Conservation (phyloP, 352 stramenopile species). For the Pythium rishiriense region DNA sequence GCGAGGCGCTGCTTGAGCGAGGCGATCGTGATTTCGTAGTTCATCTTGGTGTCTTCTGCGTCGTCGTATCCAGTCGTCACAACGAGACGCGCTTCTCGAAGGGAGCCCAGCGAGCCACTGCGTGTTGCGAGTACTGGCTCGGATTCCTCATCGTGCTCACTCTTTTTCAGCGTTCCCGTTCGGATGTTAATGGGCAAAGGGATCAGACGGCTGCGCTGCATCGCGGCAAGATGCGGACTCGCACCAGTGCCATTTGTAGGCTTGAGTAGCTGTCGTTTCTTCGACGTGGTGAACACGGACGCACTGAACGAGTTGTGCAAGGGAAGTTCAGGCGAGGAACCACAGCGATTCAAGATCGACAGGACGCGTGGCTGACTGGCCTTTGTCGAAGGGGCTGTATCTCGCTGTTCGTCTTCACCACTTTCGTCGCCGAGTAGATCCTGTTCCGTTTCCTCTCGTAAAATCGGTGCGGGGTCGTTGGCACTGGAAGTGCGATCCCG, state of each 20-base stretch:
- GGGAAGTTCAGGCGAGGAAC: constrained; percentile 61
- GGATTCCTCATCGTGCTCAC: constrained; percentile 1
- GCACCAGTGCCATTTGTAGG: constrained; percentile 24
- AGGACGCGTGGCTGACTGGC: constrained; percentile 15
- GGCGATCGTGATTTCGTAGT: constrained; percentile 44
- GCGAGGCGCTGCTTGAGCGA: constrained; percentile 48
- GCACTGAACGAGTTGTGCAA: constrained; percentile 52
- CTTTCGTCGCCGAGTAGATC: constrained; percentile 26
- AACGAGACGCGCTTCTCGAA: not conserved
- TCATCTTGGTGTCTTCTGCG: constrained; percentile 24
- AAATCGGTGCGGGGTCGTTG: not conserved
- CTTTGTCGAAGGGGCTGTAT: not conserved
- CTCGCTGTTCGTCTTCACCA: constrained; percentile 8
- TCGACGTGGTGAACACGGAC: constrained; percentile 63
- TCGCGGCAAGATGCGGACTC: constrained; percentile 39
- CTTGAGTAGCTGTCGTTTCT: constrained; percentile 52
- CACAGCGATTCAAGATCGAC: constrained; percentile 57
- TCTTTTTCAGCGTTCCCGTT: constrained; percentile 33
- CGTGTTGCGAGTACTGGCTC: not conserved
- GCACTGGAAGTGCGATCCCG: not conserved
- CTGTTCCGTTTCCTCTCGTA: constrained; percentile 27
- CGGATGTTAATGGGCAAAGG: constrained; percentile 56
- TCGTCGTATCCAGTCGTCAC: constrained; percentile 3
- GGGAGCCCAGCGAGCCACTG: constrained; percentile 15
- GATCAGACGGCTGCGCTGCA: constrained; percentile 62